These are phyloP conservation scores for Alternaria novae-zelandiae DNA, from an alignment of 2,329 filamentous ascomycete genomes.

Conservation along the genomic window DNA sequence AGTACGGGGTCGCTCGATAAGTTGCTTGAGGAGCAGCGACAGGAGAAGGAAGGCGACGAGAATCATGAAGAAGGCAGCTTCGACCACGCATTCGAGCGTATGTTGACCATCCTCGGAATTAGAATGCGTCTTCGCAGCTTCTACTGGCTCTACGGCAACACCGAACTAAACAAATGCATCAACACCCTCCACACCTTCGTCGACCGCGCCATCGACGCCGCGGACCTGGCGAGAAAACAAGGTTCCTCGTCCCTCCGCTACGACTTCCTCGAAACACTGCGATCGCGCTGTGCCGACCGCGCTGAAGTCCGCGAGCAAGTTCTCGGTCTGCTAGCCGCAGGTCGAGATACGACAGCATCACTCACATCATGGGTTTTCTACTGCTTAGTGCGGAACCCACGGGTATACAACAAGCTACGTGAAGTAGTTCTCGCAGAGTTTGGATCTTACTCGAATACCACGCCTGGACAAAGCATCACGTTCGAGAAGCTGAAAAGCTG, in stretches of 20 bases:
- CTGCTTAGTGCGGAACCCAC: constrained; percentile 30
- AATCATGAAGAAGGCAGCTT: neutral
- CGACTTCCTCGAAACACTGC: constrained; percentile 7
- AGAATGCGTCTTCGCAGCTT: constrained; percentile 8
- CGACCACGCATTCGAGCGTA: constrained; percentile 6
- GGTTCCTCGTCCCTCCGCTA: neutral
- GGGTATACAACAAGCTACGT: constrained; percentile 48
- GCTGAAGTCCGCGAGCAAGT: constrained; percentile 43
- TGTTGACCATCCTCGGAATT: constrained; percentile 3
- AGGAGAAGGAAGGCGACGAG: neutral
- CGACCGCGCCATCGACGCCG: constrained; percentile 5
- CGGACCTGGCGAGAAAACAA: constrained; percentile 2
- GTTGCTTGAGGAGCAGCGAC: neutral
- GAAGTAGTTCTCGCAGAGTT: constrained; percentile 42
- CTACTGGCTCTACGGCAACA: constrained; percentile 10
- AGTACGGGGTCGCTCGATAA: neutral
- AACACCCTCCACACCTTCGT: constrained; percentile 2
- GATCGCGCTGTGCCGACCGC: constrained; percentile 2
- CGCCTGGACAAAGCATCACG: neutral
- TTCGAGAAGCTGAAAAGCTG: constrained; percentile 16
- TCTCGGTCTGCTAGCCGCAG: constrained; percentile 60
- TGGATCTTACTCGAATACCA: constrained; percentile 34
- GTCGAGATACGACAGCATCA: constrained; percentile 57
- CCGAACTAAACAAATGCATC: constrained; percentile 1
- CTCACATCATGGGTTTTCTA: constrained; percentile 54